Percentiles rank a stretch among this genome's conserved stretches.
Conservation (phyloP, 345 rosid species). For the Kandelia obovata region DNA sequence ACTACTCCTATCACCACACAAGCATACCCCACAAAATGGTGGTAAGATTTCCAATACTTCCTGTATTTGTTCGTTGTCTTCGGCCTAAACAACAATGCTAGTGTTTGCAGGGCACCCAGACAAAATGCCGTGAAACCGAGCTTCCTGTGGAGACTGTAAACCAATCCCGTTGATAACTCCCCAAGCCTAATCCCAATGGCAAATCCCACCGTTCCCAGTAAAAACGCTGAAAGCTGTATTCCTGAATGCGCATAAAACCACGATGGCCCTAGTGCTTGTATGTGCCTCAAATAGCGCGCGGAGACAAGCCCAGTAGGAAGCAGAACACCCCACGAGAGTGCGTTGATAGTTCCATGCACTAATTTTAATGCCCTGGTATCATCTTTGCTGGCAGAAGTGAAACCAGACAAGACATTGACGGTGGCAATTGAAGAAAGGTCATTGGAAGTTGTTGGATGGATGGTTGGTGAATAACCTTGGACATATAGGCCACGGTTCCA, state of each 20-base stretch:
- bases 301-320: conserved; percentile 66
- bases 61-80: conserved; percentile 80
- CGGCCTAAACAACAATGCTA: conserved; percentile 81
- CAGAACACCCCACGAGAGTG: conserved; percentile 73
- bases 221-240: conserved; percentile 51
- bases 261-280: conserved; percentile 62
- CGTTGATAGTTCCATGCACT: conserved; percentile 59
- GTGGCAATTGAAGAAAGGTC: conserved; percentile 82
- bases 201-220: conserved; percentile 70
- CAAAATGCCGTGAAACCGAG: conserved; percentile 68
- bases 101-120: conserved; percentile 61
- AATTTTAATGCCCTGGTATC: conserved; percentile 38
- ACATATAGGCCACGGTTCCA: conserved; percentile 99
- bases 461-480: conserved; percentile 95
- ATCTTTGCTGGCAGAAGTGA: conserved; percentile 24
- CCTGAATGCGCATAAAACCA: conserved; percentile 91
- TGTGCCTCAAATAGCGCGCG: conserved; percentile 72
- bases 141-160: conserved; percentile 66
- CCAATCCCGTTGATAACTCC: conserved; percentile 58
- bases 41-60: conserved; percentile 95
- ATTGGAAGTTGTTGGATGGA: conserved; percentile 80
- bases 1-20: conserved; percentile 93
- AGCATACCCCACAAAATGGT: conserved; percentile 88
- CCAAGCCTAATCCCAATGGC: conserved; percentile 73
- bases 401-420: conserved; percentile 66